Conservation (phyloP, 192 early-diverging fungal species). For the Mortierella antarctica region DNA sequence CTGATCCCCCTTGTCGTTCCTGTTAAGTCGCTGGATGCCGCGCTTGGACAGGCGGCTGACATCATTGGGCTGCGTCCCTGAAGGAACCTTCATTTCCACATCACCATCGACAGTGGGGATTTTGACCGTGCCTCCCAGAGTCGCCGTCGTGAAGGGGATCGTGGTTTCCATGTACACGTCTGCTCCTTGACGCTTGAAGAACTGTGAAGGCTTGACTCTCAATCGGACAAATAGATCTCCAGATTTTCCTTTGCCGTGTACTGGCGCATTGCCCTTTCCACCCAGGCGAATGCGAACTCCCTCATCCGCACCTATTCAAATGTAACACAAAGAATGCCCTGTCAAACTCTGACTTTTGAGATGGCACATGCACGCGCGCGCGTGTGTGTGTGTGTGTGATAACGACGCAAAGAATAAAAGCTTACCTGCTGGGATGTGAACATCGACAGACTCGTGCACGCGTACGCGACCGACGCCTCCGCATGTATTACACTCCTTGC, state of each 20-base stretch:
- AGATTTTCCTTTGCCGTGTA: constrained; percentile 73
- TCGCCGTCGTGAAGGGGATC: constrained; percentile 87
- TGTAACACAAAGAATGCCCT: not conserved
- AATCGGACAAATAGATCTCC: constrained; percentile 92
- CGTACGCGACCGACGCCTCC: constrained; percentile 84
- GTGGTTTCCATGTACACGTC: constrained; percentile 80
- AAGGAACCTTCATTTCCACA: constrained; percentile 88
- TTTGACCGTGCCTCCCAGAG: constrained; percentile 87
- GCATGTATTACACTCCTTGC: constrained; percentile 81
- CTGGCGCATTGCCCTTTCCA: constrained; percentile 86
- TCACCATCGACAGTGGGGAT: constrained; percentile 97
- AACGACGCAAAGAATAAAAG: not conserved
- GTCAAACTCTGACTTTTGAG: not conserved
- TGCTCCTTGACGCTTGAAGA: constrained; percentile 87
- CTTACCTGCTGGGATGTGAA: constrained; percentile 83
- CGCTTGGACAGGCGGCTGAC: constrained; percentile 79
- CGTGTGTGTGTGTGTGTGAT: not conserved
- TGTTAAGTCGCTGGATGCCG: constrained; percentile 75
- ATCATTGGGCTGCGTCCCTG: constrained; percentile 93
- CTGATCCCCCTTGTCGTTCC: constrained; percentile 84
- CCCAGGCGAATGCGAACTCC: constrained; percentile 82
- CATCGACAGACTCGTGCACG: constrained; percentile 73
- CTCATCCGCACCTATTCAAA: constrained; percentile 74
- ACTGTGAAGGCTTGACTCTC: constrained; percentile 72
- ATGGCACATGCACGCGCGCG: not conserved